Evolutionary conservation across 2,329 filamentous ascomycete species (phyloP).

Genomic region (Salinomyces thailandicus): DNA sequence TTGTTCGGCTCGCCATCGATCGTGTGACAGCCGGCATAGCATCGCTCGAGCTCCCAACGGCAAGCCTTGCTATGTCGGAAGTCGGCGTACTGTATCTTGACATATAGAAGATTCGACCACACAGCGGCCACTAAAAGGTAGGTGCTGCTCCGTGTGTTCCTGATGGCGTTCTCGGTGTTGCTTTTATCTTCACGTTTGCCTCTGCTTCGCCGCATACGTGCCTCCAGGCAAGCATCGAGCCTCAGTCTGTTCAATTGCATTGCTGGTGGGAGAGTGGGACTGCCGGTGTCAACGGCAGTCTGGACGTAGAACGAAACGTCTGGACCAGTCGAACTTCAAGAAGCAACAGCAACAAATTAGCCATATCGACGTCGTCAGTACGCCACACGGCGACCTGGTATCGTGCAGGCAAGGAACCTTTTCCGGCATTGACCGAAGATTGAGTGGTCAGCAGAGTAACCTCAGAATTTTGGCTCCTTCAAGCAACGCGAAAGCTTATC

Average conservation of each 20-base stretch:
- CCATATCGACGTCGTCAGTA: no score
- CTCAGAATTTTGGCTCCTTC: no score
- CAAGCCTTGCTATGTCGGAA: constrained; percentile 3
- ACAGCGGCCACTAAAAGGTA: background rate
- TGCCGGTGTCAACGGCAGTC: background rate
- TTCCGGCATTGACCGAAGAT: background rate
- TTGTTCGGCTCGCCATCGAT: background rate
- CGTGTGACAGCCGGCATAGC: constrained; percentile 5
- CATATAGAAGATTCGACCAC: constrained; percentile 1
- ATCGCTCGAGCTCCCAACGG: background rate
- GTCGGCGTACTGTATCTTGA: constrained; percentile 3
- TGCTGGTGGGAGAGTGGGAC: background rate
- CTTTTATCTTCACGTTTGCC: background rate
- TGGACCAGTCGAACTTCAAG: no score
- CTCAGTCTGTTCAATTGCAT: background rate
- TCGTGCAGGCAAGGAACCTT: background rate
- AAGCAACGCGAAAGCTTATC: no score
- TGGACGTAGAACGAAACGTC: background rate
- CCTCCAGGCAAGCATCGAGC: background rate
- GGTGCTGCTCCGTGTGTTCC: background rate
- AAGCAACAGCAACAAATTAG: no score
- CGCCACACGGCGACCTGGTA: background rate
- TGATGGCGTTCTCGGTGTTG: background rate
- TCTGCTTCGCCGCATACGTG: constrained; percentile 2
- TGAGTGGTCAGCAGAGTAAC: background rate